A percentile compares a stretch with the other conserved stretches of the same genome.
Evolutionary conservation across 2,329 filamentous ascomycete genomes (phyloP).

Genomic region (Penicillium janthinellum): DNA sequence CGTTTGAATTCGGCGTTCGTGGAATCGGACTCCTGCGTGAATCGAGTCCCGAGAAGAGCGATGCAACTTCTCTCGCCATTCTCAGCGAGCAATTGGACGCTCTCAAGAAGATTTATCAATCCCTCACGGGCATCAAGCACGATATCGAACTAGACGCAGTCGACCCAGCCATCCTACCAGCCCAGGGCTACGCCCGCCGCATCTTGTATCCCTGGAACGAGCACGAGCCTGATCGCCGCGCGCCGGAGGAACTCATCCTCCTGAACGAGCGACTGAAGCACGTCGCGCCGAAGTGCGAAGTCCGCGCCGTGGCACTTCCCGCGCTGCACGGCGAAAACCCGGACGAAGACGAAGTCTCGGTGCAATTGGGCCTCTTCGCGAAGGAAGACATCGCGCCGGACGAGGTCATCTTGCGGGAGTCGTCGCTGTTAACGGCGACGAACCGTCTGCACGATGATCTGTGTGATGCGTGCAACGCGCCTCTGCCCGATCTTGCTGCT

Average conservation of each 20-base stretch:
- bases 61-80: conserved; percentile 5
- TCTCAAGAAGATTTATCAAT: conserved; percentile 31
- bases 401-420: conserved; percentile 76
- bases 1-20: conserved; percentile 42
- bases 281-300: conserved; percentile 79
- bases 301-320: conserved; percentile 74
- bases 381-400: conserved; percentile 76
- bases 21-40: conserved; percentile 30
- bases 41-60: conserved; percentile 7
- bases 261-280: conserved; percentile 70
- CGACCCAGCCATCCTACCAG: conserved; percentile 35
- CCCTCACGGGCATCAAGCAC: conserved; percentile 9
- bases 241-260: conserved; percentile 58
- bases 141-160: conserved; percentile 24
- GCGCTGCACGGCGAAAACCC: conserved; percentile 55
- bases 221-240: conserved; percentile 61
- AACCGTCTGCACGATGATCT: conserved; percentile 82
- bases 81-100: conserved; percentile 33
- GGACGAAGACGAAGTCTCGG: conserved; percentile 46
- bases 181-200: conserved; percentile 48
- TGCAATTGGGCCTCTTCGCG: conserved; percentile 88
- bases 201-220: conserved; percentile 67
- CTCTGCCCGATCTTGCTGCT: conserved; percentile 62
- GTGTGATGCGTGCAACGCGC: conserved; percentile 84
- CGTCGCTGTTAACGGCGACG: conserved; percentile 83